Percentiles rank a stretch among this genome's conserved stretches.
Conservation (phyloP, 148 eudicot species). For the Rheum nobile region DNA sequence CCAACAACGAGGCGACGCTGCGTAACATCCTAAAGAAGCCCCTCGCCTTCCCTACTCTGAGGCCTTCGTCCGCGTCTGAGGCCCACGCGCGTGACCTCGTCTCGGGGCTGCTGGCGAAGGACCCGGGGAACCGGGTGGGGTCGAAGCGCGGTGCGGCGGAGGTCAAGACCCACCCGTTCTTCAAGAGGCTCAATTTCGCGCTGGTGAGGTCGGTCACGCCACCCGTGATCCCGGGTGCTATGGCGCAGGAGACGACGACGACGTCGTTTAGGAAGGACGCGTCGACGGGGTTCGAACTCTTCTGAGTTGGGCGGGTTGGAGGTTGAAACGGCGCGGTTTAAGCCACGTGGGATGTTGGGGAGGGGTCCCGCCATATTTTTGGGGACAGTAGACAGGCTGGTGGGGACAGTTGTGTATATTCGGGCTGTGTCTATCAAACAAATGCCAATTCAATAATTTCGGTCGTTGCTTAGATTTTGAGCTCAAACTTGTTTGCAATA, state of each 20-base stretch:
- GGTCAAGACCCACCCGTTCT: conserved; percentile 74
- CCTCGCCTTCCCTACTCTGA: conserved; percentile 36
- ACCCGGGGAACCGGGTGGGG: conserved; percentile 48
- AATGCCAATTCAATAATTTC: too few species aligned
- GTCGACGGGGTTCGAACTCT: conserved; percentile 36
- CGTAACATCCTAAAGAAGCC: conserved; percentile 43
- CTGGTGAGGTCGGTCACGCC: conserved; percentile 49
- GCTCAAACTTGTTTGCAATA: neutral
- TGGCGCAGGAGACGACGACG: too few species aligned
- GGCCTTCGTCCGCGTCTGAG: conserved; percentile 26
- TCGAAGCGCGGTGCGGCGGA: conserved; percentile 71
- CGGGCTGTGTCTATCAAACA: neutral
- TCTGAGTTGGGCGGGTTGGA: too few species aligned
- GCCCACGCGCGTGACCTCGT: conserved; percentile 60
- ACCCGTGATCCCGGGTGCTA: conserved; percentile 30
- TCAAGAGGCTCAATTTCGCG: conserved; percentile 63
- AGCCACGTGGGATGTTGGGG: conserved; percentile 18
- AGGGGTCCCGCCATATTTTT: conserved; percentile 18
- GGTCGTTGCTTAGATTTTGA: neutral
- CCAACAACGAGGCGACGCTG: conserved; percentile 43
- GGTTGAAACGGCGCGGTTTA: conserved; percentile 10
- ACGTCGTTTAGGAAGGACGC: conserved; percentile 7
- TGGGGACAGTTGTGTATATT: neutral
- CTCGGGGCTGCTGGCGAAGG: conserved; percentile 37
- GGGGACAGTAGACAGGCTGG: neutral